Percentiles rank a stretch among this genome's conserved stretches.
Conservation (phyloP, 805 yeast species). For the Citeromyces matritensis region DNA sequence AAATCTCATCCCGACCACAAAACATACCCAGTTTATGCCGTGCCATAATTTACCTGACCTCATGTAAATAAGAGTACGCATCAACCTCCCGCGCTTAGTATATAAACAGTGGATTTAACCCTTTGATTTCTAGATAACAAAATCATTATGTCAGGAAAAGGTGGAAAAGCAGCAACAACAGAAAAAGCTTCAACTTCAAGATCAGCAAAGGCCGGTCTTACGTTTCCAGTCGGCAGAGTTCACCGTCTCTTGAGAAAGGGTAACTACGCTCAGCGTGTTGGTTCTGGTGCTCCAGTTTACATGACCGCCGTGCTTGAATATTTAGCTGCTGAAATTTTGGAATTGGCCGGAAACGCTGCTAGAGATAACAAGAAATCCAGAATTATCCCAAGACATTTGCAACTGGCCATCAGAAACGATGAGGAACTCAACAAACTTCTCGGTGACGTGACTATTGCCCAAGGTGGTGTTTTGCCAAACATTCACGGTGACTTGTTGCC, state of each 20-base stretch:
- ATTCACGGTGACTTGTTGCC: slow-evolving; percentile 84
- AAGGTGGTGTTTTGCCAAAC: slow-evolving; percentile 98
- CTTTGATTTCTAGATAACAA: slow-evolving; percentile 1
- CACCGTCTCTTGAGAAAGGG: slow-evolving; percentile 95
- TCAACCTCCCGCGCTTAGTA: no score
- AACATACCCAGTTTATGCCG: slow-evolving; percentile 1
- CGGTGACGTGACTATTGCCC: slow-evolving; percentile 91
- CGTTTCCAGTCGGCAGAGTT: slow-evolving; percentile 99
- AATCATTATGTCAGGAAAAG: slow-evolving; percentile 44
- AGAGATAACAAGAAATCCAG: slow-evolving; percentile 98
- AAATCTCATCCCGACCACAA: slow-evolving; percentile 1
- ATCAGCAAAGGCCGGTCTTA: slow-evolving; percentile 96
- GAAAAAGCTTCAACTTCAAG: slow-evolving; percentile 95
- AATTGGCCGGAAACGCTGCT: slow-evolving; percentile 98
- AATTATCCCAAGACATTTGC: slow-evolving; percentile 96
- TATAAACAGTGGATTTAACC: background rate
- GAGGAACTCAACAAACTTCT: slow-evolving; percentile 91
- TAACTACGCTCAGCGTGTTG: slow-evolving; percentile 96
- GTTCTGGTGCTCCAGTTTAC: slow-evolving; percentile 99
- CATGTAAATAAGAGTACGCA: no score
- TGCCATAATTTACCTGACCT: no score
- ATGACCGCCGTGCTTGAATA: slow-evolving; percentile 94
- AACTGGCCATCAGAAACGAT: slow-evolving; percentile 94
- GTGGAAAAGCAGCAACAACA: slow-evolving; percentile 89
- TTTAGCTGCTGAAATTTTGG: slow-evolving; percentile 94